Evolutionary conservation across 1,139 yeast genomes (phyloP).

Genomic region (Meyerozyma smithsonii): DNA sequence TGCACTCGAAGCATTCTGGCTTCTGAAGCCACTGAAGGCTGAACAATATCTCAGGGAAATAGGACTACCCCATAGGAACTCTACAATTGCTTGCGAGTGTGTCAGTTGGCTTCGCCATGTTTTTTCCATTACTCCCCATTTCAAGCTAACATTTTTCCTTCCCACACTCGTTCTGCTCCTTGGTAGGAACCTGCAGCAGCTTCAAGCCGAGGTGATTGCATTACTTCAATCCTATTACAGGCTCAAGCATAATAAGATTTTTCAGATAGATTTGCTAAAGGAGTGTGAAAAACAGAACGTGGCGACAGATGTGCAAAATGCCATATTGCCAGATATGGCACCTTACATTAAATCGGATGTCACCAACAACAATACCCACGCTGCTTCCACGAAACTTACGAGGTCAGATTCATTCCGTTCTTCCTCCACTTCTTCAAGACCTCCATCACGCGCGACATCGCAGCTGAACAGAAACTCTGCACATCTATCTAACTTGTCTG

Average conservation of each 20-base stretch:
- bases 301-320: conserved; percentile 19
- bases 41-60: conserved; percentile 44
- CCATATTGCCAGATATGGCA: conserved; percentile 17
- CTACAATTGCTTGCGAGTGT: conserved; percentile 39
- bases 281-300: conserved; percentile 43
- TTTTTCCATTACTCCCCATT: conserved; percentile 27
- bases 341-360: neutral
- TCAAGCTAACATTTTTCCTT: conserved; percentile 26
- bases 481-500: neutral
- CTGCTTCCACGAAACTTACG: neutral
- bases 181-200: conserved; percentile 5
- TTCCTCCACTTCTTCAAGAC: neutral
- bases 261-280: conserved; percentile 42
- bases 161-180: conserved; percentile 21
- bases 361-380: neutral
- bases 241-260: conserved; percentile 22
- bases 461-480: neutral
- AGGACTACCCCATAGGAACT: conserved; percentile 46
- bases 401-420: neutral
- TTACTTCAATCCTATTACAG: conserved; percentile 27
- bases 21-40: conserved; percentile 53
- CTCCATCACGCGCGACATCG: neutral
- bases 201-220: conserved; percentile 11
- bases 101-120: conserved; percentile 31
- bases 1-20: conserved; percentile 65